A percentile compares a stretch with the other conserved stretches of the same genome.
phyloP scores from a whole-genome alignment of 2,329 filamentous ascomycete species.

The Claviceps monticola region DNA sequence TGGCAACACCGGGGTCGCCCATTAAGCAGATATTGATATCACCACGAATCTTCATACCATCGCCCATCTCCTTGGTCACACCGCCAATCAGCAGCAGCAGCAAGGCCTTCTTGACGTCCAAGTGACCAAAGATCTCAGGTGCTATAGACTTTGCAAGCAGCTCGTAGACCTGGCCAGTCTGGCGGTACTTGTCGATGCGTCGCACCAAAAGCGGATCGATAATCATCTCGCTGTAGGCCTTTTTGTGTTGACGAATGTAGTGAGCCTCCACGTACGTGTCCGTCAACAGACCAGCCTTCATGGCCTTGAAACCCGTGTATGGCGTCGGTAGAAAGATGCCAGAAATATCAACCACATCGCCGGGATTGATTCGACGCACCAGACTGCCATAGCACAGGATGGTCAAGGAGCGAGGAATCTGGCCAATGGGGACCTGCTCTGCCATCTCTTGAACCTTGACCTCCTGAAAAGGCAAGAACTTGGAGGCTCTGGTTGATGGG shows the following conservation, averaged over 20 bases:
- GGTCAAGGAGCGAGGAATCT: conserved; percentile 86
- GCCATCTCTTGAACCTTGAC: conserved; percentile 98
- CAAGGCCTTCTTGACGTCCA: conserved; percentile 95
- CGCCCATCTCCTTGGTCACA: conserved; percentile 90
- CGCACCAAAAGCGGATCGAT: conserved; percentile 68
- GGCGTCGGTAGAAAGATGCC: conserved; percentile 95
- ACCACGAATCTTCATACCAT: conserved; percentile 97
- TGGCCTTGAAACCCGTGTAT: conserved; percentile 97
- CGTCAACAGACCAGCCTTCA: conserved; percentile 87
- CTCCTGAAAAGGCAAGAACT: conserved; percentile 95
- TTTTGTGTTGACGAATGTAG: conserved; percentile 89
- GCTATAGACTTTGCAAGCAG: conserved; percentile 92
- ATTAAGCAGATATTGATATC: conserved; percentile 98
- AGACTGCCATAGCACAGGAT: conserved; percentile 79
- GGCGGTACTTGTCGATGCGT: conserved; percentile 73
- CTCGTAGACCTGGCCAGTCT: conserved; percentile 87
- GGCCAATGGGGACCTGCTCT: conserved; percentile 96
- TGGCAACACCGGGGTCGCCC: conserved; percentile 98
- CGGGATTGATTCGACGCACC: conserved; percentile 77
- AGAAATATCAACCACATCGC: conserved; percentile 84
- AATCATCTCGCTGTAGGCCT: conserved; percentile 85
- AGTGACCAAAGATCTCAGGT: conserved; percentile 89
- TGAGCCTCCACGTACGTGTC: conserved; percentile 96
- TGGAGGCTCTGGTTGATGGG: conserved; percentile 87
- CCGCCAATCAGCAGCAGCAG: conserved; percentile 91